Evolutionary conservation across 805 yeast genomes (phyloP).

Genomic region (Yamadazyma ubonensis): DNA sequence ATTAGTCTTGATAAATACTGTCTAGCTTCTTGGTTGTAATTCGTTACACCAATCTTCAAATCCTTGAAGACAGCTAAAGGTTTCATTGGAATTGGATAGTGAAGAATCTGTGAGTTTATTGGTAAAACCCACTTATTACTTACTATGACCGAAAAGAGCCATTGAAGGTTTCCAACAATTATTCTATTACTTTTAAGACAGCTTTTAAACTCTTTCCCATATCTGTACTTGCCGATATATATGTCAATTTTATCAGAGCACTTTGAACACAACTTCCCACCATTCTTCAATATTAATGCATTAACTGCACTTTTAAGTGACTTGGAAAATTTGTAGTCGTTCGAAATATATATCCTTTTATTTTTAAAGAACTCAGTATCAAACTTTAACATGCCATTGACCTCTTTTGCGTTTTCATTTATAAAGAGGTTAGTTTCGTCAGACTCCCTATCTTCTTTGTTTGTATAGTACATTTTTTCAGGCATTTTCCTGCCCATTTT

Average conservation of each 20-base stretch:
- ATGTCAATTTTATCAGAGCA: conserved; percentile 27
- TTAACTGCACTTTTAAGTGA: conserved; percentile 39
- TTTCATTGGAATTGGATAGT: conserved; percentile 61
- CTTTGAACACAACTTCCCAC: conserved; percentile 47
- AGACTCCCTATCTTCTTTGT: conserved; percentile 9
- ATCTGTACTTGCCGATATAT: conserved; percentile 62
- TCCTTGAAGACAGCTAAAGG: conserved; percentile 55
- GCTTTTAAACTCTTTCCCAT: conserved; percentile 52
- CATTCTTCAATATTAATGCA: conserved; percentile 48
- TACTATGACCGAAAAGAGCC: conserved; percentile 72
- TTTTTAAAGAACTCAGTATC: conserved; percentile 34
- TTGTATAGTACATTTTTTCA: conserved; percentile 48
- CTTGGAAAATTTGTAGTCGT: conserved; percentile 56
- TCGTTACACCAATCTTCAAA: conserved; percentile 66
- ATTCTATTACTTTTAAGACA: conserved; percentile 42
- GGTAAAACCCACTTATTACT: conserved; percentile 59
- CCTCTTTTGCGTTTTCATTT: conserved; percentile 1
- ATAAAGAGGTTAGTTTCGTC: not conserved
- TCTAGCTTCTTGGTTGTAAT: conserved; percentile 84
- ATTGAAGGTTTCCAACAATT: conserved; percentile 64
- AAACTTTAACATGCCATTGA: conserved; percentile 7
- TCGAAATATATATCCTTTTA: conserved; percentile 50
- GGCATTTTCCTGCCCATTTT: conserved; percentile 49
- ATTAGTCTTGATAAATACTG: conserved; percentile 64
- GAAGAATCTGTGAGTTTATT: conserved; percentile 51